phyloP scores from a whole-genome alignment of 2,329 filamentous ascomycete species.

The Thielaviopsis musarum region DNA sequence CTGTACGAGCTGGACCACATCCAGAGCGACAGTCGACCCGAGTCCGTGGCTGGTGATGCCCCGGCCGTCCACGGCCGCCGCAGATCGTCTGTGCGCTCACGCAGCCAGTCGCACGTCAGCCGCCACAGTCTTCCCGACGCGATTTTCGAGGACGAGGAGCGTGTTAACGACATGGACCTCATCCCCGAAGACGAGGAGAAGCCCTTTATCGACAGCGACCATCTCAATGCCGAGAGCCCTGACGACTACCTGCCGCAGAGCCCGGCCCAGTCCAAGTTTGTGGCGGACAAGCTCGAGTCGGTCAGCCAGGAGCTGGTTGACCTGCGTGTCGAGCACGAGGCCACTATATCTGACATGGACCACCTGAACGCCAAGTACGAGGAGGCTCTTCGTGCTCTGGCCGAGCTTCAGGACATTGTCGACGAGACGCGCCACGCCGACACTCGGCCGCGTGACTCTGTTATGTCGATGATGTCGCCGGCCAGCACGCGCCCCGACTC shows the following conservation, averaged over 20 bases:
- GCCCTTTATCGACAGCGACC: background rate
- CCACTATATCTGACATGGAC: slow-evolving; percentile 65
- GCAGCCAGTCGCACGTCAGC: slow-evolving; percentile 10
- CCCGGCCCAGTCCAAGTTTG: slow-evolving; percentile 66
- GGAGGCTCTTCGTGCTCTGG: slow-evolving; percentile 64
- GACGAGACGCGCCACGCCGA: slow-evolving; percentile 58
- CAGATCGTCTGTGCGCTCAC: slow-evolving; percentile 23
- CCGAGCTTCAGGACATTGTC: slow-evolving; percentile 69
- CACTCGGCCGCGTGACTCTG: slow-evolving; percentile 34
- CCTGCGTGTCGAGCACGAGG: slow-evolving; percentile 78
- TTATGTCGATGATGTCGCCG: slow-evolving; percentile 35
- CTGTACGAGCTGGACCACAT: slow-evolving; percentile 78
- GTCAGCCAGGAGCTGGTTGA: slow-evolving; percentile 86
- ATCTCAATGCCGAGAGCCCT: slow-evolving; percentile 6
- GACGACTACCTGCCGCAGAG: slow-evolving; percentile 39
- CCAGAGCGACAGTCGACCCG: slow-evolving; percentile 19
- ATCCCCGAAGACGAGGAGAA: slow-evolving; percentile 16
- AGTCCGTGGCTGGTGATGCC: slow-evolving; percentile 6
- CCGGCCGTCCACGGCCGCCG: slow-evolving; percentile 18
- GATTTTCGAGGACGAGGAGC: slow-evolving; percentile 37
- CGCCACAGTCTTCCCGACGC: slow-evolving; percentile 37
- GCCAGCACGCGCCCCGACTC: slow-evolving; percentile 47
- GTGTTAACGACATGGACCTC: slow-evolving; percentile 19
- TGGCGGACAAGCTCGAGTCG: slow-evolving; percentile 81
- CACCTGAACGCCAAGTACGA: slow-evolving; percentile 78